Base-by-base conservation (phyloP, 1,139 yeast genomes). In the Taiozyma sp. region DNA sequence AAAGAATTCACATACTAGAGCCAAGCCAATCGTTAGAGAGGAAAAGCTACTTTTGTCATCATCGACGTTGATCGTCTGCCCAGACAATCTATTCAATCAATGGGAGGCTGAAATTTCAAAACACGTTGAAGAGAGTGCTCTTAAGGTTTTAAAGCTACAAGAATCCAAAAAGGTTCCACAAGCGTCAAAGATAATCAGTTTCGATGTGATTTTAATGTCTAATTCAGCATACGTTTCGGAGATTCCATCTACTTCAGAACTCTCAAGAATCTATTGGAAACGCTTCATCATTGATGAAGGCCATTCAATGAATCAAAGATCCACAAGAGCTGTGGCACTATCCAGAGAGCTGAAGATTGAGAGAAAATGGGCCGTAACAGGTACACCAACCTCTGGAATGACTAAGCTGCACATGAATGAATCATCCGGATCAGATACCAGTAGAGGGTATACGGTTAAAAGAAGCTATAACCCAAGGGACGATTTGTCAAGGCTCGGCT, bases 251-350 rank as follows among this genome's bases (percentile, higher is more conserved):
- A 45, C 47, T 2, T 71, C 75, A 3, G 68, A 74, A 0, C 62
- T 83, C 14, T 62, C 67, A 32, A 60, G 63, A 11, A 64, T 84
- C 0, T 80, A 77, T 56, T 85, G 90, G 90, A 85, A 84, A 59
- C 62, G 90, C 30, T 66, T 84, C 30, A 80, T 85, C 19, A 79
- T 85, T n/a, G 91, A 85, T 61, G 90, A 85, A 64, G 90, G 90
- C 0, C 90, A 84, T 62, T 74, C 82, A 30, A 74, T 83, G 75
- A 74, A 72, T 51, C 74, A 83, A 4, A 75, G 53, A 50, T 65
- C 73, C 2, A 74, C 86, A 2, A 69, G 77, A 50, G 72, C 79
- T 1, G 81, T 81, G 29, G 62, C 67, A 4, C 61, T 79, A 42
- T 81, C 86, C 37, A 72, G 70, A 43, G 66, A 68, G 21, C 62